Evolutionary conservation across 202 grass and related monocot genomes (phyloP).

Genomic region (Zizania palustris): DNA sequence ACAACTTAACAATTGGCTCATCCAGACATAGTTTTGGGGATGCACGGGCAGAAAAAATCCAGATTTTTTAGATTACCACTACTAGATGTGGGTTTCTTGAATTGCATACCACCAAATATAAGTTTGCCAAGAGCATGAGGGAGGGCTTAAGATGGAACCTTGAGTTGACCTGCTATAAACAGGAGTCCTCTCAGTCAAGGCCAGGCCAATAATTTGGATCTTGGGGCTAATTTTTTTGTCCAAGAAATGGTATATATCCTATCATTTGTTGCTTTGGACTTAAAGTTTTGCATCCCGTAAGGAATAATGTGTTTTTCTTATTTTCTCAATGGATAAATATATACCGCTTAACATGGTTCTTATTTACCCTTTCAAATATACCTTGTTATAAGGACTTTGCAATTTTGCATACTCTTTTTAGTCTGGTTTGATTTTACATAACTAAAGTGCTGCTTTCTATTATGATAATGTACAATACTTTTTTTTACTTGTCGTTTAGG

Average conservation of each 20-base stretch:
- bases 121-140: slow-evolving; percentile 3
- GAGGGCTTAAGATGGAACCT: background rate
- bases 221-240: background rate
- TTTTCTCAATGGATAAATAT: slow-evolving; percentile 9
- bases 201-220: background rate
- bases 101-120: background rate
- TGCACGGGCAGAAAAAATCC: background rate
- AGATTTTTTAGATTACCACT: slow-evolving; percentile 10
- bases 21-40: slow-evolving; percentile 10
- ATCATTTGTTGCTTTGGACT: slow-evolving; percentile 6
- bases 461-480: background rate
- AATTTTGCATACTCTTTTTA: slow-evolving; percentile 20
- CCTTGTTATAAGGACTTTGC: background rate
- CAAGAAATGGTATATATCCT: background rate
- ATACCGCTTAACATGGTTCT: background rate
- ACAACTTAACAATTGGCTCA: slow-evolving; percentile 7
- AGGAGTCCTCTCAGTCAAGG: background rate
- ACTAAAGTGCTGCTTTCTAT: background rate
- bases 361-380: background rate
- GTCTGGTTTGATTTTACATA: slow-evolving; percentile 17
- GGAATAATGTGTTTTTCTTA: background rate
- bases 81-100: slow-evolving; percentile 10
- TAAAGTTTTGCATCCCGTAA: background rate
- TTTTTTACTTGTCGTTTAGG: too few relatives aligned
- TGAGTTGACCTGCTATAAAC: background rate